Conservation (phyloP, 352 stramenopile species). For the Pythium grandisporangium region DNA sequence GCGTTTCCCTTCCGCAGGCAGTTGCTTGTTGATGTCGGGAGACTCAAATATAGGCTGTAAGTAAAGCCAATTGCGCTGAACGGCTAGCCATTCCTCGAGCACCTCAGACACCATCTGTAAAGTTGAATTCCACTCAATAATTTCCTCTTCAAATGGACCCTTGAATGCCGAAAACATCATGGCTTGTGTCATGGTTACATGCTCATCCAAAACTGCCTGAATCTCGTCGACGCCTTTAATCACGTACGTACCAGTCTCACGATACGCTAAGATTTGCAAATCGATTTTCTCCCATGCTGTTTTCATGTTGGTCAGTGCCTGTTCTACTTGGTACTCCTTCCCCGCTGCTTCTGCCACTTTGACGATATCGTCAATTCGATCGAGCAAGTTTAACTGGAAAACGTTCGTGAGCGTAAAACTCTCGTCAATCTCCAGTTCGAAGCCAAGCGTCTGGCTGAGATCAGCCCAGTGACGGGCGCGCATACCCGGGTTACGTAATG, state of each 20-base stretch:
- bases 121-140: constrained; percentile 88
- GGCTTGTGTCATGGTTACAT: constrained; percentile 94
- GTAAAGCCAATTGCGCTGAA: constrained; percentile 95
- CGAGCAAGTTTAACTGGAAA: constrained; percentile 75
- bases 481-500: constrained; percentile 91
- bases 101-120: constrained; percentile 90
- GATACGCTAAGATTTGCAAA: constrained; percentile 85
- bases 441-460: constrained; percentile 76
- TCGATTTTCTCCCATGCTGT: constrained; percentile 85
- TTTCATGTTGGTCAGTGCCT: constrained; percentile 91
- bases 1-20: constrained; percentile 90
- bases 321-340: constrained; percentile 94
- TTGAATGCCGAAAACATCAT: constrained; percentile 97
- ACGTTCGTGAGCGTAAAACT: constrained; percentile 81
- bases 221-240: constrained; percentile 94
- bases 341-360: constrained; percentile 89
- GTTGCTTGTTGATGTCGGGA: constrained; percentile 94
- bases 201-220: constrained; percentile 91
- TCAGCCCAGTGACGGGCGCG: constrained; percentile 90
- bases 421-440: constrained; percentile 86
- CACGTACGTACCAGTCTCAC: constrained; percentile 92
- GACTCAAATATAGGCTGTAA: constrained; percentile 95
- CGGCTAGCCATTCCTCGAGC: constrained; percentile 91
- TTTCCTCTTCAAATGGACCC: constrained; percentile 91
- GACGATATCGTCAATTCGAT: constrained; percentile 87